These are phyloP conservation scores for Penicillium samsonianum DNA, from an alignment of 495 filamentous ascomycete species.

Conservation along the genomic window DNA sequence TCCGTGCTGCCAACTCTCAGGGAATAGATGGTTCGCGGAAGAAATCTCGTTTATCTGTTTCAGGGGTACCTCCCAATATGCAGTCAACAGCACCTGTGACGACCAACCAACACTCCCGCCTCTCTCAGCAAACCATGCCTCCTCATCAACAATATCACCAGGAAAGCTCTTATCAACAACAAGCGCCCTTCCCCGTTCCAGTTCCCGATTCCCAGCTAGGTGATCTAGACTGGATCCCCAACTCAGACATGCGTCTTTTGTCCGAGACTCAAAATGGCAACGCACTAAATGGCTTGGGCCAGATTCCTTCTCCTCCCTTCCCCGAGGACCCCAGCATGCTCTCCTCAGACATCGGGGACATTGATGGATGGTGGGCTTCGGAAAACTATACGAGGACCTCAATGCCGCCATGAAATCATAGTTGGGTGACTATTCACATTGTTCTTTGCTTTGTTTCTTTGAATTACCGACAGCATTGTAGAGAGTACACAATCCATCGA, in stretches of 20 bases:
- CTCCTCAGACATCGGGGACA: constrained; percentile 39
- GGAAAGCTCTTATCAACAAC: constrained; percentile 2
- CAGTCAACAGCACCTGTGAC: constrained; percentile 4
- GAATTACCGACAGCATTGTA: neutral
- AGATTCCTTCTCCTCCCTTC: constrained; percentile 23
- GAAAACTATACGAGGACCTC: neutral
- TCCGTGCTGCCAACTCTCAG: neutral
- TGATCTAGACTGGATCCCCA: constrained; percentile 41
- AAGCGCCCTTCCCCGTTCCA: constrained; percentile 7
- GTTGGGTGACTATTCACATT: neutral
- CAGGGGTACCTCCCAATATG: constrained; percentile 1
- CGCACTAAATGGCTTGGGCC: constrained; percentile 2
- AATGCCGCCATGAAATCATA: constrained; percentile 1
- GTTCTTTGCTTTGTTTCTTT: neutral
- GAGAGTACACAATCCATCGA: neutral
- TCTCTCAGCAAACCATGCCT: neutral
- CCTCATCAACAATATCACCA: neutral
- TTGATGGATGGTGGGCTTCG: constrained; percentile 46
- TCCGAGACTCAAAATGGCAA: constrained; percentile 26
- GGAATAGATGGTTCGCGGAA: constrained; percentile 29
- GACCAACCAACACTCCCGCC: constrained; percentile 4
- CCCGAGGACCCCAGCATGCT: constrained; percentile 29
- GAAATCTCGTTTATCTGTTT: constrained; percentile 29
- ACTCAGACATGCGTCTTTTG: constrained; percentile 36
- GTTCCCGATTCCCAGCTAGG: constrained; percentile 18